Evolutionary conservation across 352 stramenopile genomes (phyloP).

Genomic region (Paralagenidium karlingii): DNA sequence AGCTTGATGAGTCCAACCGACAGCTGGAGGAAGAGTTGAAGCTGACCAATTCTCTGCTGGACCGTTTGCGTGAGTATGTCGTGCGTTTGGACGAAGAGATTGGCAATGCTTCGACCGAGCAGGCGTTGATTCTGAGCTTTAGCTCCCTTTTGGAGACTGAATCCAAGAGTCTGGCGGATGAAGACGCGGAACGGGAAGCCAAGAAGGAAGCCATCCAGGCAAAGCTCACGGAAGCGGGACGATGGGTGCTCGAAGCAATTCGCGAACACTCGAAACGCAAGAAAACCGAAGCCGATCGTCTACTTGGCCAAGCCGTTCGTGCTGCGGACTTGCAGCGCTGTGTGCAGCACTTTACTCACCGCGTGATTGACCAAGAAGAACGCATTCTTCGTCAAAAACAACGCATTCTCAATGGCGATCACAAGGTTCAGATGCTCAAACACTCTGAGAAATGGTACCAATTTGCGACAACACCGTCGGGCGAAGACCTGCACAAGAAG

Average conservation of each 20-base stretch:
- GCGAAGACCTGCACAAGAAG: slow-evolving; percentile 61
- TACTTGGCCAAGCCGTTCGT: slow-evolving; percentile 73
- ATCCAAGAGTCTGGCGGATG: slow-evolving; percentile 60
- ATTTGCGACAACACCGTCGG: slow-evolving; percentile 46
- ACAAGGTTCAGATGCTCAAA: slow-evolving; percentile 88
- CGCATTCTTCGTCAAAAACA: slow-evolving; percentile 86
- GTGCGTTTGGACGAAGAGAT: slow-evolving; percentile 67
- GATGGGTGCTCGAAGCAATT: slow-evolving; percentile 75
- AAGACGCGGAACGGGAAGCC: slow-evolving; percentile 77
- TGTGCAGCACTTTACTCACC: slow-evolving; percentile 83
- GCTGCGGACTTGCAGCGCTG: slow-evolving; percentile 77
- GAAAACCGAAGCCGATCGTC: slow-evolving; percentile 74
- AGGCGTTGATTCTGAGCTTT: slow-evolving; percentile 64
- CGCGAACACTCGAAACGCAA: slow-evolving; percentile 80
- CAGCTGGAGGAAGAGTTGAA: slow-evolving; percentile 71
- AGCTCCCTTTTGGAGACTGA: slow-evolving; percentile 54
- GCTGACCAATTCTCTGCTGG: slow-evolving; percentile 61
- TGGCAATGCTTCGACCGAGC: slow-evolving; percentile 51
- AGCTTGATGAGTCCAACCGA: slow-evolving; percentile 58
- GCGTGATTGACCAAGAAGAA: slow-evolving; percentile 82
- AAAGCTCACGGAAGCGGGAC: slow-evolving; percentile 78
- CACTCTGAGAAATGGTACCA: slow-evolving; percentile 83
- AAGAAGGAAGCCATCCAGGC: slow-evolving; percentile 81
- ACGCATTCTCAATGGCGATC: slow-evolving; percentile 78
- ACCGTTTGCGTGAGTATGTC: slow-evolving; percentile 79